These are phyloP conservation scores for Phaeodactylum tricornutum DNA, from an alignment of 108 stramenopile species.

Conservation along the genomic window DNA sequence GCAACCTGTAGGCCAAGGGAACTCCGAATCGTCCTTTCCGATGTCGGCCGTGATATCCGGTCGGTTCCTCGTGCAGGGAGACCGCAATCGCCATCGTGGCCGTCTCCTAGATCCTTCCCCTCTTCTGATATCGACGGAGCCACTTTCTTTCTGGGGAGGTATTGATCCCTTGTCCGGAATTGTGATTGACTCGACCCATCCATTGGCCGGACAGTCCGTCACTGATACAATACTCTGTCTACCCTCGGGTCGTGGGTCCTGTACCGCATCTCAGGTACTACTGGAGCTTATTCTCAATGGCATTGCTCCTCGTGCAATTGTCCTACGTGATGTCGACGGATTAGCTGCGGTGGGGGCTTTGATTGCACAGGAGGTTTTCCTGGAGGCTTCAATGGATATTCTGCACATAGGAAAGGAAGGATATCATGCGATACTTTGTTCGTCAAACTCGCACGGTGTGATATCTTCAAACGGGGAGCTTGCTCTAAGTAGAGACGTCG, in stretches of 20 bases:
- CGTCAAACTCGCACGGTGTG: neutral
- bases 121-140: constrained; percentile 19
- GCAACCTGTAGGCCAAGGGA: too few species aligned
- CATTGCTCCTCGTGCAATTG: constrained; percentile 44
- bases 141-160: constrained; percentile 74
- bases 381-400: too few species aligned
- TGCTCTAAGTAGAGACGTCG: neutral
- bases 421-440: neutral
- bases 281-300: constrained; percentile 63
- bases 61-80: too few species aligned
- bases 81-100: too few species aligned
- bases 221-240: constrained; percentile 41
- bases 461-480: constrained; percentile 12
- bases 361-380: constrained; percentile 57
- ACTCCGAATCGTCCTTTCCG: too few species aligned
- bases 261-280: constrained; percentile 73
- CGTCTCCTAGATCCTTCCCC: too few species aligned
- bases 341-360: constrained; percentile 62
- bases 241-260: constrained; percentile 71
- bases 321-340: constrained; percentile 51
- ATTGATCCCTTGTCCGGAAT: constrained; percentile 53
- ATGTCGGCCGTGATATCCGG: too few species aligned
- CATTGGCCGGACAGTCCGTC: constrained; percentile 34
- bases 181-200: constrained; percentile 63
- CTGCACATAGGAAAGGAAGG: constrained; percentile 10